Conservation (phyloP, 306 rosid species). For the Abrus precatorius region DNA sequence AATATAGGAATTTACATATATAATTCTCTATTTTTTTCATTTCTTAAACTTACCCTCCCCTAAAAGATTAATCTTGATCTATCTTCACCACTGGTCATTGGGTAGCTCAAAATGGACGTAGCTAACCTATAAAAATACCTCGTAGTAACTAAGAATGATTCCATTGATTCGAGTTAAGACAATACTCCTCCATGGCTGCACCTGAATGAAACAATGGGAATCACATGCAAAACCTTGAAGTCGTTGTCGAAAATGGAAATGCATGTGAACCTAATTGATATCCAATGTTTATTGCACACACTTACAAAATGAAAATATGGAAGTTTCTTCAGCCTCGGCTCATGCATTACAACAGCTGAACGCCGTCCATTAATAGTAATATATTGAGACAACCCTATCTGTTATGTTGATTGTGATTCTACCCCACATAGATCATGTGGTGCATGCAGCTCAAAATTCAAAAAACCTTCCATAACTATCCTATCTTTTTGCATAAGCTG, state of each 20-base stretch:
- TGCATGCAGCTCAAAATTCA: neutral
- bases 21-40: no score
- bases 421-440: neutral
- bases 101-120: neutral
- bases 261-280: neutral
- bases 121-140: neutral
- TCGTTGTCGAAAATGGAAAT: neutral
- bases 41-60: no score
- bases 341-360: neutral
- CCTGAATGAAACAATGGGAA: neutral
- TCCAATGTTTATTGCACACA: neutral
- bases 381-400: neutral
- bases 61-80: no score
- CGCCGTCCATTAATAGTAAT: neutral
- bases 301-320: neutral
- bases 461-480: neutral
- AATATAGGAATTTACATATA: no score
- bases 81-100: neutral
- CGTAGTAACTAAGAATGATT: neutral
- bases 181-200: neutral
- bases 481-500: neutral
- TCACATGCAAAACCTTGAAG: constrained; percentile 23
- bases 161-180: neutral
- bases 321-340: neutral
- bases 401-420: neutral